A percentile compares a stretch with the other conserved stretches of the same genome.
Evolutionary conservation across 495 filamentous ascomycete species (phyloP).

Genomic region (Bacidia gigantensis): DNA sequence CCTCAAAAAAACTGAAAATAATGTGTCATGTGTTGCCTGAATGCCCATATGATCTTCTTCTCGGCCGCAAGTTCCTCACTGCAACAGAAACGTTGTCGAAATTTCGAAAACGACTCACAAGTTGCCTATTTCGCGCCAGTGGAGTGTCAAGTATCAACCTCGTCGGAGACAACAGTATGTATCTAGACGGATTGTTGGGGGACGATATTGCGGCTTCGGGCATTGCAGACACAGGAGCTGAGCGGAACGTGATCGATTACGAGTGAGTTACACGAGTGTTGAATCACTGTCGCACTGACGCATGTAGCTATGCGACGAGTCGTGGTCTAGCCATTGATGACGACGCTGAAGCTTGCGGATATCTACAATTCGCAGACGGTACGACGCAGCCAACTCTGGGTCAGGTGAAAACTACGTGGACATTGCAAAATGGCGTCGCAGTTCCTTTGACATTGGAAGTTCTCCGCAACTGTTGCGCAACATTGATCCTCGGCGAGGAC

Average conservation of each 20-base stretch:
- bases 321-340: neutral
- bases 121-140: neutral
- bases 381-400: conserved; percentile 2
- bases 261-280: conserved; percentile 3
- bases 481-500: conserved; percentile 12
- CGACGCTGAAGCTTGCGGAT: neutral
- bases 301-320: neutral
- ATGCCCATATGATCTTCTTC: conserved; percentile 11
- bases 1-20: conserved; percentile 1
- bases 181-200: neutral
- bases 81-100: conserved; percentile 10
- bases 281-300: neutral
- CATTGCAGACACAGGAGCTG: conserved; percentile 9
- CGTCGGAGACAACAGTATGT: neutral
- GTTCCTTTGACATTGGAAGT: conserved; percentile 10
- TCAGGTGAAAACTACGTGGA: conserved; percentile 11
- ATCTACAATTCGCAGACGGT: conserved; percentile 11
- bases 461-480: conserved; percentile 6
- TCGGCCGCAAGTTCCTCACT: conserved; percentile 6
- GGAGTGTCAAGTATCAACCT: neutral
- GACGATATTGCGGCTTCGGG: neutral
- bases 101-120: conserved; percentile 1
- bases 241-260: conserved; percentile 7
- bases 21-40: conserved; percentile 11
- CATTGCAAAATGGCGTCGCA: conserved; percentile 1